Percentiles rank a stretch among this genome's conserved stretches.
Conservation (phyloP, 768 basidiomycete genomes). For the Leccinum variicolor region DNA sequence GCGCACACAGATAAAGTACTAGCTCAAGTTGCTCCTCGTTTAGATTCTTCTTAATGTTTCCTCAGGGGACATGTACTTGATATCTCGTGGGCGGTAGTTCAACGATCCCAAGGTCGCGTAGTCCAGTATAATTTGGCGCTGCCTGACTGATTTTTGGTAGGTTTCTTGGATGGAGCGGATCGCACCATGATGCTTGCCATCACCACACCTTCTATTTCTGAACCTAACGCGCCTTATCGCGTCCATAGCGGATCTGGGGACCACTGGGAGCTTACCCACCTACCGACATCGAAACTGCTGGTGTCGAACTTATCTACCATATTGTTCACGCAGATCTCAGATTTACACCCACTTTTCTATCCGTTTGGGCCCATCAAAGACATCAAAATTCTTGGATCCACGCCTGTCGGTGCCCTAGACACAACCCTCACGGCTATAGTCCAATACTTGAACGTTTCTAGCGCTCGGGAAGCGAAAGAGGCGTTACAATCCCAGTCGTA, state of each 20-base stretch:
- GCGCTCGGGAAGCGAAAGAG: constrained; percentile 65
- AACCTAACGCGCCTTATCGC: constrained; percentile 22
- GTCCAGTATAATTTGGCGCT: background rate
- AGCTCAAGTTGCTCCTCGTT: background rate
- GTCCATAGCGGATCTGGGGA: constrained; percentile 29
- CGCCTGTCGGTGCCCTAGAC: constrained; percentile 30
- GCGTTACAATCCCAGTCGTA: constrained; percentile 62
- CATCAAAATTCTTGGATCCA: constrained; percentile 46
- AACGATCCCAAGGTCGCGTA: constrained; percentile 69
- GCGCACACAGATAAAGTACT: constrained; percentile 67
- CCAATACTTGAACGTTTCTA: constrained; percentile 52
- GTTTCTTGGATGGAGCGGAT: constrained; percentile 80
- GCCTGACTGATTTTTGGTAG: constrained; percentile 33
- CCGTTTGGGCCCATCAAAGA: constrained; percentile 70
- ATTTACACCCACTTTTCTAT: constrained; percentile 69
- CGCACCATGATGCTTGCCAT: constrained; percentile 60
- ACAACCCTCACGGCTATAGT: constrained; percentile 56
- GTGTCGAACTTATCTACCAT: constrained; percentile 64
- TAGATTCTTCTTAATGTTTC: constrained; percentile 2
- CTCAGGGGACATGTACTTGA: constrained; percentile 71
- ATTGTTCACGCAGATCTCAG: constrained; percentile 62
- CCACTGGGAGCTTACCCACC: constrained; percentile 32
- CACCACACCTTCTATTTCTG: constrained; percentile 36
- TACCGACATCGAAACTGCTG: constrained; percentile 51
- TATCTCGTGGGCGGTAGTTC: constrained; percentile 85